Percentiles rank a stretch among this genome's conserved stretches.
Conservation (phyloP, 139 green algal genomes). For the Auxenochlorella pyrenoidosa region DNA sequence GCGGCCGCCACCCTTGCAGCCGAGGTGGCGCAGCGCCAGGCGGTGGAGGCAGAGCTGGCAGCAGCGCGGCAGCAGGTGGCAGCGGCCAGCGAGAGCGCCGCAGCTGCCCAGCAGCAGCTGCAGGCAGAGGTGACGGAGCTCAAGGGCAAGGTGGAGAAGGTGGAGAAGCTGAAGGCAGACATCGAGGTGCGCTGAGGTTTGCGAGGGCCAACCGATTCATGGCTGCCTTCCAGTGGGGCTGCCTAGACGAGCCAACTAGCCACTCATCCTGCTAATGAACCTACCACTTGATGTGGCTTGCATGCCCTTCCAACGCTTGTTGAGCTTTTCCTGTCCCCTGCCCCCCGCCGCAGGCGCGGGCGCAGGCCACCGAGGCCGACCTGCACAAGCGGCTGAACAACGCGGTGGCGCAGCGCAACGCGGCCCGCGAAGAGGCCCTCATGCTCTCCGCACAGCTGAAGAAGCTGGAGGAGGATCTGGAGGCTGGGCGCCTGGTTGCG, state of each 20-base stretch:
- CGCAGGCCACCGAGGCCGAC: slow-evolving; percentile 49
- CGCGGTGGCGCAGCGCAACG: slow-evolving; percentile 84
- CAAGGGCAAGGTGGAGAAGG: slow-evolving; percentile 33
- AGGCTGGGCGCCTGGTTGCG: slow-evolving; percentile 20
- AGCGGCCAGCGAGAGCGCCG: background rate
- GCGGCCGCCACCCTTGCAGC: background rate
- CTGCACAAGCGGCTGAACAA: slow-evolving; percentile 82
- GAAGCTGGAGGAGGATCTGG: slow-evolving; percentile 60
- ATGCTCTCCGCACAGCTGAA: slow-evolving; percentile 54
- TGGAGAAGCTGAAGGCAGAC: slow-evolving; percentile 32
- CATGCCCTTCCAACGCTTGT: too few relatives aligned
- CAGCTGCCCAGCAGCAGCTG: slow-evolving; percentile 37
- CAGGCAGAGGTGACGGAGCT: slow-evolving; percentile 51
- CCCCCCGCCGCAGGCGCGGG: slow-evolving; percentile 4
- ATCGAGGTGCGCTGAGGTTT: background rate
- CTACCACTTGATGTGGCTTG: too few relatives aligned
- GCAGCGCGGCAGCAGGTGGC: slow-evolving; percentile 25
- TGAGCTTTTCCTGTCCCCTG: background rate
- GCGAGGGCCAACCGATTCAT: background rate
- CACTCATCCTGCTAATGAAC: too few relatives aligned
- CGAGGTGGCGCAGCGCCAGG: slow-evolving; percentile 10
- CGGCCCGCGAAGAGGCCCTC: slow-evolving; percentile 80
- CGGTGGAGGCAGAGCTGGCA: slow-evolving; percentile 43
- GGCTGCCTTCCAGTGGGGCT: too few relatives aligned
- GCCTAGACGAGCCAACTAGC: too few relatives aligned